phyloP scores from a whole-genome alignment of 805 yeast genomes.

The Yarrowia phangngaensis region DNA sequence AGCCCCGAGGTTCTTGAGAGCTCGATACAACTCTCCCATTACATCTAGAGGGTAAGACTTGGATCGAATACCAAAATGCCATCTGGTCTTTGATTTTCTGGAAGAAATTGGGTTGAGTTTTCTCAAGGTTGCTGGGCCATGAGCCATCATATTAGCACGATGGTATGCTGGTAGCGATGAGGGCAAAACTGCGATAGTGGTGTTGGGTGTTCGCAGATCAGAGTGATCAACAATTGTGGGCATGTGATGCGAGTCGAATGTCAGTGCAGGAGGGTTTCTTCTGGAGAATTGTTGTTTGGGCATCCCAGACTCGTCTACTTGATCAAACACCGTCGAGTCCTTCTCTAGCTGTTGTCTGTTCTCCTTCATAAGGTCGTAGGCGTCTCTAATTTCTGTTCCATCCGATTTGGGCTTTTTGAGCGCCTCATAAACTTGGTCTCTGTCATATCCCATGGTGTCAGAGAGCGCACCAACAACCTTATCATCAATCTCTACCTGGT shows the following conservation, averaged over 20 bases:
- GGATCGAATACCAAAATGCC: conserved; percentile 98
- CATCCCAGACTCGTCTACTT: conserved; percentile 24
- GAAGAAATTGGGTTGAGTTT: conserved; percentile 47
- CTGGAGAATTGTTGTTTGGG: conserved; percentile 17
- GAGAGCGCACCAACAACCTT: conserved; percentile 70
- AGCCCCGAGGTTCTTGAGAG: conserved; percentile 87
- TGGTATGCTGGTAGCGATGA: conserved; percentile 92
- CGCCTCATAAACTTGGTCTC: conserved; percentile 75
- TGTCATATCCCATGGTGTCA: conserved; percentile 83
- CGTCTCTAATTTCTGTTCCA: conserved; percentile 71
- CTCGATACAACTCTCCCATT: conserved; percentile 97
- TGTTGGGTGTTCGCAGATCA: conserved; percentile 49
- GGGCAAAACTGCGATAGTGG: conserved; percentile 89
- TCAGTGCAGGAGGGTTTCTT: conserved; percentile 40
- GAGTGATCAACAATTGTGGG: conserved; percentile 37
- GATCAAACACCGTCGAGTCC: conserved; percentile 27
- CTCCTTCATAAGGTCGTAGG: conserved; percentile 75
- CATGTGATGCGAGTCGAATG: conserved; percentile 42
- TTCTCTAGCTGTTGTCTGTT: conserved; percentile 47
- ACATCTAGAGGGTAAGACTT: conserved; percentile 95
- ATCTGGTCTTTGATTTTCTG: conserved; percentile 87
- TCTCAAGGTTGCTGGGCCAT: conserved; percentile 46
- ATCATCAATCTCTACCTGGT: conserved; percentile 55
- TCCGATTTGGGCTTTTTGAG: conserved; percentile 43
- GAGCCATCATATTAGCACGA: conserved; percentile 80